Evolutionary conservation across 768 basidiomycete genomes (phyloP).

Genomic region (Trametes cingulata): DNA sequence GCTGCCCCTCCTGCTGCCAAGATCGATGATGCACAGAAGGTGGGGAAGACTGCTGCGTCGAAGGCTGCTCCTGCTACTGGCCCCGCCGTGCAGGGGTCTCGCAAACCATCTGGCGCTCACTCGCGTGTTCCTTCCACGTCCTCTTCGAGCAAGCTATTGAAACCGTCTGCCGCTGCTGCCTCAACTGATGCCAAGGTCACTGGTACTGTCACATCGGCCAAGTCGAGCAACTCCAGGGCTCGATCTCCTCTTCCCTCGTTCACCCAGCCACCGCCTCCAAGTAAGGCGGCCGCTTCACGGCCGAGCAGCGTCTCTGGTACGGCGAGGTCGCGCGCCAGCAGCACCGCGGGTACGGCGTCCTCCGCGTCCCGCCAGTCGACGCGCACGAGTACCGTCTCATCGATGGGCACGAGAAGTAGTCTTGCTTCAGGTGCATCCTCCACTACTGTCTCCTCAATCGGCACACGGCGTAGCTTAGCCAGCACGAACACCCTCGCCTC

Average conservation of each 20-base stretch:
- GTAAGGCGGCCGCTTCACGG: slow-evolving; percentile 13
- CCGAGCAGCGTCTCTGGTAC: slow-evolving; percentile 26
- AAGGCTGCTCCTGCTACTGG: neutral
- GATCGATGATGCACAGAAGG: slow-evolving; percentile 2
- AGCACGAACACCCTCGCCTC: slow-evolving; percentile 11
- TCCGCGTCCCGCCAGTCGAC: slow-evolving; percentile 8
- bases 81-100: slow-evolving; percentile 4
- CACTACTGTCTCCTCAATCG: slow-evolving; percentile 45
- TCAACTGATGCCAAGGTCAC: slow-evolving; percentile 2
- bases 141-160: slow-evolving; percentile 14
- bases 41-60: slow-evolving; percentile 8
- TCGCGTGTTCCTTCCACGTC: slow-evolving; percentile 9
- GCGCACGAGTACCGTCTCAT: slow-evolving; percentile 23
- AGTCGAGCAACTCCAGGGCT: slow-evolving; percentile 17
- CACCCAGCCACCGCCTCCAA: slow-evolving; percentile 9
- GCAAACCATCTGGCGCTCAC: slow-evolving; percentile 19
- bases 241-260: slow-evolving; percentile 33
- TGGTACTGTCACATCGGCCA: slow-evolving; percentile 15
- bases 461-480: slow-evolving; percentile 36
- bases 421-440: slow-evolving; percentile 29
- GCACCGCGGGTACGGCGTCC: slow-evolving; percentile 5
- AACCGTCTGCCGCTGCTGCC: neutral
- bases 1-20: slow-evolving; percentile 5
- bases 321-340: slow-evolving; percentile 24
- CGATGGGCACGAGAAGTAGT: slow-evolving; percentile 34